phyloP scores from a whole-genome alignment of 495 filamentous ascomycete genomes.

The Daldinia bambusicola region DNA sequence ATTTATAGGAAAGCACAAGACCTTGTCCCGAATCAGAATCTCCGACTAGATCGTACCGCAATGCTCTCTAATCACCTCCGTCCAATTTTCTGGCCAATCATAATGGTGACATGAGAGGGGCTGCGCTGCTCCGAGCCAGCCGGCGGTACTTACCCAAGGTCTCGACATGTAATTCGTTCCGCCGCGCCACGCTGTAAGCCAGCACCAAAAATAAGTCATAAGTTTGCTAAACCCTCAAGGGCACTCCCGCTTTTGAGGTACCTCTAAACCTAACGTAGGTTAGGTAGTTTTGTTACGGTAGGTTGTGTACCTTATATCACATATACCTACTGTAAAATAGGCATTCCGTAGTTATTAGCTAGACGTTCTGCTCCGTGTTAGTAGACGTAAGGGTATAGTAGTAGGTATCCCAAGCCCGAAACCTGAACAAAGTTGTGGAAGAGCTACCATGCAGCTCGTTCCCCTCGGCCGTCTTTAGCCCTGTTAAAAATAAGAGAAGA shows the following conservation, averaged over 20 bases:
- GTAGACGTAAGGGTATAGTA: background rate
- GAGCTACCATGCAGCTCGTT: background rate
- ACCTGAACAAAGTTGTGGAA: background rate
- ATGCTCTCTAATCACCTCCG: background rate
- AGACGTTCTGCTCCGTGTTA: background rate
- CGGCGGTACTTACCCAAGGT: background rate
- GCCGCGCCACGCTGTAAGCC: conserved; percentile 2
- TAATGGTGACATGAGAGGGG: background rate
- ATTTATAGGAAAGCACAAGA: background rate
- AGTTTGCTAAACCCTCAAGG: background rate
- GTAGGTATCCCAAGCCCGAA: no score
- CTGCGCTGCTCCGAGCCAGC: conserved; percentile 7
- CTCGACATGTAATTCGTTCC: conserved; percentile 22
- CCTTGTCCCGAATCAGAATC: background rate
- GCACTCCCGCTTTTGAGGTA: conserved; percentile 1
- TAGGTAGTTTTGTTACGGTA: background rate
- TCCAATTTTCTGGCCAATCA: background rate
- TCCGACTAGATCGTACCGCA: background rate
- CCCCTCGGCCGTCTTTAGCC: background rate
- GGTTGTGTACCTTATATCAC: background rate
- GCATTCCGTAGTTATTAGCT: conserved; percentile 25
- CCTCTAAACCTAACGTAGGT: background rate
- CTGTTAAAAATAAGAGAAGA: conserved; percentile 19
- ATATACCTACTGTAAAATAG: no score
- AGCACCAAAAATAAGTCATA: conserved; percentile 23